Evolutionary conservation across 345 rosid genomes (phyloP), one percentile per base, ranked within the genome.

Genomic region (Alliaria petiolata): DNA sequence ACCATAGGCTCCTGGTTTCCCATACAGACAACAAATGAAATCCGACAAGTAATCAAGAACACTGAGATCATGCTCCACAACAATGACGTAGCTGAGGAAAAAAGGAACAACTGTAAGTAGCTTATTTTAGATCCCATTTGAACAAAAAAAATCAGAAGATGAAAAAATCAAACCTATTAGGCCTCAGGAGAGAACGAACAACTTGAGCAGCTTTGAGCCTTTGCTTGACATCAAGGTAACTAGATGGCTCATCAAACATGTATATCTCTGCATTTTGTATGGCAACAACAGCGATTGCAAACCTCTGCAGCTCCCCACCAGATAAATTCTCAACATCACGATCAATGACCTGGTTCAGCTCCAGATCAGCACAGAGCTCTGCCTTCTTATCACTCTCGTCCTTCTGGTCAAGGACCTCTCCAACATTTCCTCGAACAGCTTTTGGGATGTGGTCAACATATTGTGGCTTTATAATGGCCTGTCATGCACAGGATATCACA

Each of bases 191-290:
- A 31, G 97, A 92, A 58, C 98, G 85, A 51, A 95, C 2, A 68
- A 92, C 98, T 87, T 84, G 96, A 69, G 99, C 97, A 43, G 99
- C 98, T 82, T 92, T 95, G 56, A 95, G 93, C 83, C 99, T 87
- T 84, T 95, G 99, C 63, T 87, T 92, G 54, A 95, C 99, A 87
- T 95, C 99, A 34, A 95, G 97, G 83, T 90, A 95, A 82, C 99
- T 95, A 35, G 99, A 95, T 47, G 99, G 99, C 52, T 95, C 99
- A 75, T 95, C 99, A 81, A 95, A 95, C 99, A 95, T 95, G 76
- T 90, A 95, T 44, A 95, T 92, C 78, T 95, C 99, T n/a, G 98
- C 99, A 83, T 82, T 88, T 75, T 95, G 97, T 79, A 95, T 81
- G 45, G 92, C 93, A 76, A 92, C 96, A 63, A 88, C 98, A 16